A percentile compares a stretch with the other conserved stretches of the same genome.
Evolutionary conservation across 345 rosid species (phyloP).

Genomic region (Citrus unshiu): DNA sequence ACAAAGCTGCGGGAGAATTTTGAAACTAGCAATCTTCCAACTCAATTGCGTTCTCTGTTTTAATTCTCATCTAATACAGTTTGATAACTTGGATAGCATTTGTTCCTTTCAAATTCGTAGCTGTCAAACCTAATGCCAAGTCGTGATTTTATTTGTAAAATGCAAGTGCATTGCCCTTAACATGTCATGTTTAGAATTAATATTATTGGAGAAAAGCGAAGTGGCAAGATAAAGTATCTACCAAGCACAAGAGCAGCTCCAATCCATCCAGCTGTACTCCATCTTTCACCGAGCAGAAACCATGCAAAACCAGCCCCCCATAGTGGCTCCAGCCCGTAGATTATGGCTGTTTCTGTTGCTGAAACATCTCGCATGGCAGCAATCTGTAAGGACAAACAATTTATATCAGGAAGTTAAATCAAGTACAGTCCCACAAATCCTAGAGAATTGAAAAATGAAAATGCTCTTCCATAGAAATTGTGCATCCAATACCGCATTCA

Average conservation of each 20-base stretch:
- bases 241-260: slow-evolving; percentile 28
- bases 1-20: neutral
- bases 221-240: slow-evolving; percentile 11
- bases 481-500: neutral
- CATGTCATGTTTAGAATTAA: neutral
- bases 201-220: neutral
- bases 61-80: neutral
- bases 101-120: neutral
- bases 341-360: slow-evolving; percentile 26
- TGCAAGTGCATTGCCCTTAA: neutral
- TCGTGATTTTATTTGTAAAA: neutral
- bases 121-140: too few species aligned
- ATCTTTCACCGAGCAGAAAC: slow-evolving; percentile 31
- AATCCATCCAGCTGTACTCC: slow-evolving; percentile 29
- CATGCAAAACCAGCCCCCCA: slow-evolving; percentile 38
- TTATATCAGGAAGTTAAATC: neutral
- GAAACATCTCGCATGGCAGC: slow-evolving; percentile 32
- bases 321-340: slow-evolving; percentile 29
- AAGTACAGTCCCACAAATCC: neutral
- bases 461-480: neutral
- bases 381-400: slow-evolving; percentile 10
- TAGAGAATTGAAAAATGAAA: neutral
- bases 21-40: neutral
- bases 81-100: neutral
- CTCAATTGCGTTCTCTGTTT: neutral